Evolutionary conservation across 805 yeast genomes (phyloP).

Genomic region (Candida nemodendra): DNA sequence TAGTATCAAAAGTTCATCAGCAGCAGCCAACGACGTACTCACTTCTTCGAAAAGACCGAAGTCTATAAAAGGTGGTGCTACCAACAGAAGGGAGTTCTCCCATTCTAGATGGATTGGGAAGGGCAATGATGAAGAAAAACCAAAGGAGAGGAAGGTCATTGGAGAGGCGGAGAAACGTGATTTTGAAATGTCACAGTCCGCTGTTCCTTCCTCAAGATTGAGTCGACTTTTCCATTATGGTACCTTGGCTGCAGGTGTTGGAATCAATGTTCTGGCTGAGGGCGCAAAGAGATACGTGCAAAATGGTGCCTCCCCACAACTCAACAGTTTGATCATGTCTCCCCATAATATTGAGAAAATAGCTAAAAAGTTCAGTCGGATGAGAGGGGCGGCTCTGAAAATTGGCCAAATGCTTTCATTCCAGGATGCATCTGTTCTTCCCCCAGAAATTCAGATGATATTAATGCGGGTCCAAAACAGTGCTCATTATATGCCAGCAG

Average conservation of each 20-base stretch:
- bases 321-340: constrained; percentile 64
- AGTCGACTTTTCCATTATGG: constrained; percentile 93
- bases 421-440: constrained; percentile 84
- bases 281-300: constrained; percentile 66
- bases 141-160: constrained; percentile 12
- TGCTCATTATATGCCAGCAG: constrained; percentile 95
- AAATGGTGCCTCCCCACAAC: constrained; percentile 42
- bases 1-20: constrained; percentile 19
- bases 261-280: constrained; percentile 77
- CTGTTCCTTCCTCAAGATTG: constrained; percentile 85
- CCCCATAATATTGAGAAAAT: constrained; percentile 84
- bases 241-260: constrained; percentile 85
- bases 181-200: constrained; percentile 55
- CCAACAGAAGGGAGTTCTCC: constrained; percentile 24
- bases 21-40: constrained; percentile 13
- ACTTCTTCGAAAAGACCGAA: constrained; percentile 22
- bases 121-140: constrained; percentile 9
- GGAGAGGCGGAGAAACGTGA: constrained; percentile 38
- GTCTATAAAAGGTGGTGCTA: constrained; percentile 11
- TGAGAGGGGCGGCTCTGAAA: constrained; percentile 99
- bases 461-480: constrained; percentile 84
- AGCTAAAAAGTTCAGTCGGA: constrained; percentile 82
- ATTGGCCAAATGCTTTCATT: constrained; percentile 96
- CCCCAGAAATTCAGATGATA: constrained; percentile 79
- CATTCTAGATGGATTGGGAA: constrained; percentile 6